phyloP scores from a whole-genome alignment of 768 basidiomycete genomes.

The Kwoniella botswanensis region DNA sequence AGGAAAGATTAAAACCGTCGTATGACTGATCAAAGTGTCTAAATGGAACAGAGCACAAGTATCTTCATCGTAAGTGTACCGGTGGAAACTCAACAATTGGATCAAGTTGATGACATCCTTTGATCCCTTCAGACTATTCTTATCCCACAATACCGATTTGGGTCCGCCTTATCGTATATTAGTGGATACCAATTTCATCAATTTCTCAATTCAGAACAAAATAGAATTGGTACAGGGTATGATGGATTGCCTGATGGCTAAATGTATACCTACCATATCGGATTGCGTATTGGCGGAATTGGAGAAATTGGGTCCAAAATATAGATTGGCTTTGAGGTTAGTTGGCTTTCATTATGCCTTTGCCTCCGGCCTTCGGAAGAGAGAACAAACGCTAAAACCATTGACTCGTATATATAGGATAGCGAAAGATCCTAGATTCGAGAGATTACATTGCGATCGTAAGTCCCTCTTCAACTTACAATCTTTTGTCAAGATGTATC shows the following conservation, averaged over 20 bases:
- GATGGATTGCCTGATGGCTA: constrained; percentile 99
- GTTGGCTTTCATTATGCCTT: constrained; percentile 47
- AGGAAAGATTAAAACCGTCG: too few relatives aligned
- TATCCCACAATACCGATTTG: constrained; percentile 92
- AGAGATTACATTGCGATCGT: constrained; percentile 85
- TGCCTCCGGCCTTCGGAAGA: background rate
- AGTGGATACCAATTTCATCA: constrained; percentile 99
- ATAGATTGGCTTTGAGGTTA: constrained; percentile 89
- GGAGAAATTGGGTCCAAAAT: constrained; percentile 95
- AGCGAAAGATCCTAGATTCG: constrained; percentile 95
- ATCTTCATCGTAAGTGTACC: constrained; percentile 45
- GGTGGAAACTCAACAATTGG: too few relatives aligned
- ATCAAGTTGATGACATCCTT: background rate
- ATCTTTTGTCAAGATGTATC: background rate
- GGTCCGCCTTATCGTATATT: constrained; percentile 96
- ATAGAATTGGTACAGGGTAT: constrained; percentile 94
- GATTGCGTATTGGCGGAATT: constrained; percentile 99
- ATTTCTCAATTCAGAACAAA: constrained; percentile 97
- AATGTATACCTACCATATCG: constrained; percentile 99
- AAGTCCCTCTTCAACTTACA: constrained; percentile 23
- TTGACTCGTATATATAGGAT: constrained; percentile 64
- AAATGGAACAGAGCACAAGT: constrained; percentile 40
- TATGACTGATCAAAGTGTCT: too few relatives aligned
- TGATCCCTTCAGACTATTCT: constrained; percentile 75
- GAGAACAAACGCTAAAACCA: constrained; percentile 13